Evolutionary conservation across 768 basidiomycete genomes (phyloP), one percentile per base, ranked within the genome.

Genomic region (Rhodotorula diobovata): DNA sequence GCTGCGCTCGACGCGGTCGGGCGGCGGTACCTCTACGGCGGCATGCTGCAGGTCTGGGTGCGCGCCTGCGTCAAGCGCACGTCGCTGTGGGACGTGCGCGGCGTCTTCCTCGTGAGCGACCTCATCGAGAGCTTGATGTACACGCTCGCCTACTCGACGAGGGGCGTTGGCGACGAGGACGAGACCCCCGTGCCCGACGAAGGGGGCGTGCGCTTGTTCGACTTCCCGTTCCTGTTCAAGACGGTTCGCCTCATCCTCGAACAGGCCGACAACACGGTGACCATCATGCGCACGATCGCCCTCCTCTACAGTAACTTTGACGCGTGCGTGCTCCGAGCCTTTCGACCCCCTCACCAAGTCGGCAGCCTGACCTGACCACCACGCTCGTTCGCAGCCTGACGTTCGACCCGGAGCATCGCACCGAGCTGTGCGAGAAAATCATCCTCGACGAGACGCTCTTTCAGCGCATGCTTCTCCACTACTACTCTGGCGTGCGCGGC

Each of bases 291-390:
- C 41, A 78, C 78, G 23, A 79, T 83, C 68, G 79, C 81, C 23
- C 82, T 81, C 71, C 72, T 83, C 37, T 83, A 82, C 72, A 80
- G 82, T 16, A 81, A 82, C 64, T 83, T 81, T 76, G 81, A 82
- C 45, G 78, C 80, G 75, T 78, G 9, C 60, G 77, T 67, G 6
- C 14, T 7, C 34, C 21, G 28, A 30, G 9, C n/a, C n/a, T 51
- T 12, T 20, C 21, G 28, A 15, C 11, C 14, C 23, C 57, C 37
- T 4, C 30, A 18, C 9, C 4, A 14, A n/a, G 63, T 59, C 50
- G 69, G 39, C 39, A 41, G 9, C 65, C 25, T 25, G 23, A 10
- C 23, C 23, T n/a, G 21, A 11, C 1, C 9, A 23, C 46, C 71
- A 21, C 15, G 11, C 21, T 57, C 45, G 55, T 23, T 5, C 35